Conservation (phyloP, 1,139 yeast species). For the Sugiyamaella castrensis region DNA sequence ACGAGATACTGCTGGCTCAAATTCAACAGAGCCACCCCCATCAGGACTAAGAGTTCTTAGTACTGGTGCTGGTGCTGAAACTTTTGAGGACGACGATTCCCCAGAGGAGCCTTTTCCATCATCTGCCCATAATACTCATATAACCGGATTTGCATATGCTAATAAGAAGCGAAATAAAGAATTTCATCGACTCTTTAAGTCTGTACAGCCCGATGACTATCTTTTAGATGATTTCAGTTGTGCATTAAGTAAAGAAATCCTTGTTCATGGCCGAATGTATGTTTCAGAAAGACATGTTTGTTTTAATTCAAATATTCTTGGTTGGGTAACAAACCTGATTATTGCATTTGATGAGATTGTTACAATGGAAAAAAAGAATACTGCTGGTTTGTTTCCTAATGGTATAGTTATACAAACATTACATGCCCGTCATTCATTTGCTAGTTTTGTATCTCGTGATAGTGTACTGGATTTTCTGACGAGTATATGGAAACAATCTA, state of each 20-base stretch:
- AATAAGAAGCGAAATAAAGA: constrained; percentile 68
- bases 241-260: constrained; percentile 82
- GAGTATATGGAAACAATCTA: constrained; percentile 39
- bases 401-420: constrained; percentile 75
- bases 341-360: constrained; percentile 71
- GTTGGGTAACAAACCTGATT: constrained; percentile 84
- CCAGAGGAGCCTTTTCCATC: constrained; percentile 7
- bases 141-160: constrained; percentile 50
- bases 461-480: constrained; percentile 64
- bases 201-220: constrained; percentile 66
- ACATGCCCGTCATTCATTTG: constrained; percentile 68
- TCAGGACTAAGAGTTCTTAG: neutral
- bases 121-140: constrained; percentile 7
- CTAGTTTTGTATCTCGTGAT: constrained; percentile 84
- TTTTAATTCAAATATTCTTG: constrained; percentile 87
- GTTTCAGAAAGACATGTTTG: constrained; percentile 78
- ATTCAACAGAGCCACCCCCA: constrained; percentile 10
- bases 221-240: constrained; percentile 84
- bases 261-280: constrained; percentile 88
- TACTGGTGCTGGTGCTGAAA: neutral
- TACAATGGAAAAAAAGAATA: constrained; percentile 70
- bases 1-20: neutral
- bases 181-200: constrained; percentile 71
- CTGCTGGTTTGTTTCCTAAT: constrained; percentile 90
- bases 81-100: constrained; percentile 8